Base-by-base conservation (phyloP, 768 basidiomycete genomes). In the Tulasnella sp. region DNA sequence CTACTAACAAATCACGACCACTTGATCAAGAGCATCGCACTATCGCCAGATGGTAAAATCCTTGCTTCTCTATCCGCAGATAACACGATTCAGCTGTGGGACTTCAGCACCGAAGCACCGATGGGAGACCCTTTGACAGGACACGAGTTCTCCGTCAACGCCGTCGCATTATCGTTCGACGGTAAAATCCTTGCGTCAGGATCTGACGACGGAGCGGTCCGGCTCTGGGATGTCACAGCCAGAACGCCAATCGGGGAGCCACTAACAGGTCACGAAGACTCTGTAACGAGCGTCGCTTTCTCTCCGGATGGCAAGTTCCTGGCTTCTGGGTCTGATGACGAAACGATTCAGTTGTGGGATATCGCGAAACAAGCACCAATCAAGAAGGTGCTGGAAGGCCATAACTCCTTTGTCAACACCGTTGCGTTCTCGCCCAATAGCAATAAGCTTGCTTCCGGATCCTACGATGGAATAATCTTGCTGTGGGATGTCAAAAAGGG, bases 261-360 rank as follows among this genome's bases (percentile, higher is more conserved):
- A 12, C 78, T 79, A 14, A 48, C 8, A 16, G 80, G 78, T 20
- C 79, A 81, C 41, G 37, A 31, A 8, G 18, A 31, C 28, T 8
- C 18, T 31, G 77, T 81, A 4, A 69, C 31, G 16, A 44, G 60
- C 11, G 60, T 81, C 20, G 77, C 76, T 16, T 81, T 81, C 72
- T 77, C 80, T 20, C 80, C 80, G 7, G 77, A 81, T 72, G 78
- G 78, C 22, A 18, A n/a, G 54, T n/a, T 37, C 20, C 46, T 81
- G 6, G 80, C 41, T 42, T 81, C 80, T 11, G 77, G 58, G 77
- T 81, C 81, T 3, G 22, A 58, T 54, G 78, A 81, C 78, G 31
- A 58, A 22, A 74, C 78, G 11, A 42, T 81, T 41, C 60, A 72
- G 46, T 16, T 75, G 20, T 81, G 81, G 81, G 81, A 81, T 79